Evolutionary conservation across 352 stramenopile genomes (phyloP), one percentile per base, ranked within the genome.

Genomic region (Elongisporangium anandrum): DNA sequence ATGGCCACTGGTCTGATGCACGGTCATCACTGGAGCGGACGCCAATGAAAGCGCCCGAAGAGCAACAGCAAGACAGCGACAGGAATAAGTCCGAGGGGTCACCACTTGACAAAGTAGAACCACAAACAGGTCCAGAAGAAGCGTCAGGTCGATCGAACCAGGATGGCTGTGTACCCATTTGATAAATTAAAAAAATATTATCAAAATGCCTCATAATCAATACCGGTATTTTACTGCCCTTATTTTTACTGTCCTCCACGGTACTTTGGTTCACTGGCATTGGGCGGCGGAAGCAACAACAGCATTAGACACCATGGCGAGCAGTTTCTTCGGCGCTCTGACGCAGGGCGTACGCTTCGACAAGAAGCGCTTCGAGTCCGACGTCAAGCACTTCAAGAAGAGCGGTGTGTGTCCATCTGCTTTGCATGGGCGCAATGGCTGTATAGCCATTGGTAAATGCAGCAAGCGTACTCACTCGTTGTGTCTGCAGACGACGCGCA

Each of bases 271-370:
- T 45, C 34, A 45, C 34, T 45, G 34, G 34, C 13, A 45, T 45
- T 45, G 34, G 26, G 34, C 34, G 34, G 34, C 34, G 34, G 34
- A 45, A 45, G 34, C 34, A 45, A 9, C 16, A 45, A 15, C 10
- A 4, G 10, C 16, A 17, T 12, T 50, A 52, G 22, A 24, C 17
- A 79, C 4, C 5, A 89, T 90, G 79, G 72, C 76, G 53, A 83
- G 73, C 66, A 76, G 64, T 62, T 91, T 90, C 73, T 93, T 93
- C 63, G 74, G 79, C 52, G 70, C 73, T 54, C 71, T 93, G 24
- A 78, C 83, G 50, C 78, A 82, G 20, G 81, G 83, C 77, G 79
- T 77, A 57, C 79, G 81, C 59, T 93, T 93, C 62, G 68, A 85
- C 54, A 63, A 71, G 24, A 59, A 81, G 58, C 73, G 72, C 54